A percentile compares a stretch with the other conserved stretches of the same genome.
These are phyloP conservation scores for Aspergillus mulundensis DNA, from an alignment of 495 filamentous ascomycete species.

Conservation along the genomic window DNA sequence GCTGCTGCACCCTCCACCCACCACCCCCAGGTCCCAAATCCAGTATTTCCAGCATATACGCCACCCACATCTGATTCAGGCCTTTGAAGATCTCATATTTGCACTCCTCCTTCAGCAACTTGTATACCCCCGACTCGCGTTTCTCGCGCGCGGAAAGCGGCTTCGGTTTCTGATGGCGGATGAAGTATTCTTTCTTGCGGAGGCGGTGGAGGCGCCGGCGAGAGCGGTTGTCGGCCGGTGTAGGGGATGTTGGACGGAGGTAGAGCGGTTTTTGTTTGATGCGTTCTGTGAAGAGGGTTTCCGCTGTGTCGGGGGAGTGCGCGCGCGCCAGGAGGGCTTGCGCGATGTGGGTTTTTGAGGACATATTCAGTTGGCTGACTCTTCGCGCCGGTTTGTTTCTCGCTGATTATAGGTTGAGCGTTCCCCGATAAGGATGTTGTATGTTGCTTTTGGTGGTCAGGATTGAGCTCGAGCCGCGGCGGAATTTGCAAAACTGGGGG, in stretches of 20 bases:
- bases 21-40: constrained; percentile 33
- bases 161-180: constrained; percentile 61
- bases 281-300: constrained; percentile 71
- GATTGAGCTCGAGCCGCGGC: background rate
- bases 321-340: constrained; percentile 67
- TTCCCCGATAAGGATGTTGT: no score
- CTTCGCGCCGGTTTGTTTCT: no score
- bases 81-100: constrained; percentile 75
- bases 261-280: constrained; percentile 78
- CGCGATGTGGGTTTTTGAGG: constrained; percentile 50
- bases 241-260: constrained; percentile 67
- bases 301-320: constrained; percentile 65
- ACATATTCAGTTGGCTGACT: constrained; percentile 19
- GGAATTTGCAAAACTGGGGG: no score
- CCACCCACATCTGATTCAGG: constrained; percentile 73
- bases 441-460: background rate
- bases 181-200: constrained; percentile 50
- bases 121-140: constrained; percentile 65
- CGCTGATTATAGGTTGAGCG: background rate
- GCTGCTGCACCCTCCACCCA: constrained; percentile 17
- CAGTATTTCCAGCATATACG: constrained; percentile 76
- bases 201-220: constrained; percentile 56
- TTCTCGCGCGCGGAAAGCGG: constrained; percentile 80
- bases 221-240: constrained; percentile 58
- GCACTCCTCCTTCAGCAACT: constrained; percentile 61